These are phyloP conservation scores for Ascochyta koolunga DNA, from an alignment of 2,329 filamentous ascomycete species.

Conservation along the genomic window DNA sequence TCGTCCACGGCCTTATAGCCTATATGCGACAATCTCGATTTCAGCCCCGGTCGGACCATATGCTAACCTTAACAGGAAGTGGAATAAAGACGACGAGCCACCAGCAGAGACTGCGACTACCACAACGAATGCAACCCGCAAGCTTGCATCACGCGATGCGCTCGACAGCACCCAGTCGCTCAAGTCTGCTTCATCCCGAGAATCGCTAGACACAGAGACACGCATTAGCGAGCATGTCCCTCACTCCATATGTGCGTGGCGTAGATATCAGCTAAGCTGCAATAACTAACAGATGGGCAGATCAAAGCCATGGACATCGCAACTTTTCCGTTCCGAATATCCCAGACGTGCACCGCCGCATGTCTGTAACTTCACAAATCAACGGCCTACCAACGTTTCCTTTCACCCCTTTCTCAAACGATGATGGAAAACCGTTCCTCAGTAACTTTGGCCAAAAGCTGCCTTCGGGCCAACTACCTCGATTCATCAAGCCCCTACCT, in stretches of 20 bases:
- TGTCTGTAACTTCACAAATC: slow-evolving; percentile 49
- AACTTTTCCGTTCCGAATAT: slow-evolving; percentile 45
- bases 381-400: slow-evolving; percentile 43
- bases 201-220: slow-evolving; percentile 54
- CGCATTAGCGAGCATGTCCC: slow-evolving; percentile 65
- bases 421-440: slow-evolving; percentile 44
- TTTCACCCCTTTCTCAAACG: slow-evolving; percentile 44
- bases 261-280: background rate
- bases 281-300: slow-evolving; percentile 34
- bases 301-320: slow-evolving; percentile 56
- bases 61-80: slow-evolving; percentile 48
- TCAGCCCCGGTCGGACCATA: slow-evolving; percentile 13
- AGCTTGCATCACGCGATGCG: slow-evolving; percentile 48
- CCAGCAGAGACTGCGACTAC: slow-evolving; percentile 26
- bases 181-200: slow-evolving; percentile 36
- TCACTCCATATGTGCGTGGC: slow-evolving; percentile 66
- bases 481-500: slow-evolving; percentile 82
- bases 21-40: slow-evolving; percentile 10
- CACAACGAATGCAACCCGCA: slow-evolving; percentile 39
- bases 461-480: slow-evolving; percentile 57
- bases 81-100: slow-evolving; percentile 51
- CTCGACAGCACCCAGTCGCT: slow-evolving; percentile 44
- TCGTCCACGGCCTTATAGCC: slow-evolving; percentile 6
- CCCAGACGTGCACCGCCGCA: slow-evolving; percentile 54
- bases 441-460: slow-evolving; percentile 57